Conservation (phyloP, 2,329 filamentous ascomycete genomes). For the Verticillium nonalfalfae region DNA sequence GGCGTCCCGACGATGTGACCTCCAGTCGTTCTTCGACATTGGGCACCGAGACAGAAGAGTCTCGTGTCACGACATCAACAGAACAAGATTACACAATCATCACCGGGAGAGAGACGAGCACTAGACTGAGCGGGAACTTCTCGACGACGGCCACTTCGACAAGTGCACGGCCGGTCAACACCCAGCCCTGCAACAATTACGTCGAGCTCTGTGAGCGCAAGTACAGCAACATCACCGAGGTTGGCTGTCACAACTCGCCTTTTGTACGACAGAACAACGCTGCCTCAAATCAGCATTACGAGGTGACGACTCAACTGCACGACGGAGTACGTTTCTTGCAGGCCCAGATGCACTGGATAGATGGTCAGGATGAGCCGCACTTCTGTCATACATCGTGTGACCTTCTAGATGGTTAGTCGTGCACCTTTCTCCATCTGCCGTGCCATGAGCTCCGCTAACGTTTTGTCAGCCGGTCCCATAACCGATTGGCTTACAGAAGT, state of each 20-base stretch:
- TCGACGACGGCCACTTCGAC: constrained; percentile 33
- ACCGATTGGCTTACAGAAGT: constrained; percentile 66
- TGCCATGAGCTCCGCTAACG: constrained; percentile 2
- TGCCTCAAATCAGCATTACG: constrained; percentile 67
- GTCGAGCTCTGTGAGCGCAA: constrained; percentile 69
- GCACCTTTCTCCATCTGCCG: background rate
- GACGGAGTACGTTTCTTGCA: constrained; percentile 66
- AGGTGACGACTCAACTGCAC: constrained; percentile 65
- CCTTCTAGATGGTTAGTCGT: constrained; percentile 52
- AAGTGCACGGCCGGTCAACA: constrained; percentile 53
- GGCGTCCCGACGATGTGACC: background rate
- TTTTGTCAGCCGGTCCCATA: constrained; percentile 57
- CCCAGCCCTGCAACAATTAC: constrained; percentile 73
- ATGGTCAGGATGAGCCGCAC: constrained; percentile 47
- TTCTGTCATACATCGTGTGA: constrained; percentile 85
- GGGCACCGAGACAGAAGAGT: constrained; percentile 20
- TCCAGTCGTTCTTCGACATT: background rate
- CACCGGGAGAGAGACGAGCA: constrained; percentile 40
- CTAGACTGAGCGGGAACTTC: constrained; percentile 30
- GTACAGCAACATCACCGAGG: constrained; percentile 76
- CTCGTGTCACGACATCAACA: constrained; percentile 21
- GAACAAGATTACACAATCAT: constrained; percentile 29
- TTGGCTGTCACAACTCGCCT: constrained; percentile 76
- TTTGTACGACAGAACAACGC: constrained; percentile 66
- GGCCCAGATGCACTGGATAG: constrained; percentile 55